A percentile compares a stretch with the other conserved stretches of the same genome.
Conservation (phyloP, 2,329 filamentous ascomycete genomes). For the Macrophomina pseudophaseolina region DNA sequence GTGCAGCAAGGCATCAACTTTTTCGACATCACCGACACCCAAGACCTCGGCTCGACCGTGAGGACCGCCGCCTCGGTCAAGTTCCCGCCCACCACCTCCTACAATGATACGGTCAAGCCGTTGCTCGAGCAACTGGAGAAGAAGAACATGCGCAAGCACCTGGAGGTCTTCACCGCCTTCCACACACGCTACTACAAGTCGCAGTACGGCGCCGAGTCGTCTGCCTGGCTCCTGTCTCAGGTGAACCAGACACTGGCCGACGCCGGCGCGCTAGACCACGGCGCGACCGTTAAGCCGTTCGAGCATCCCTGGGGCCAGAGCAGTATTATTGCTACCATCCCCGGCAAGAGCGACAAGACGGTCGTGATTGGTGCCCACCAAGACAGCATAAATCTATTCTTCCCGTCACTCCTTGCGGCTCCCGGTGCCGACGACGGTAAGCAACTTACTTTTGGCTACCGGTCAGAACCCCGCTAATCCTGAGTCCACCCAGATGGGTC, state of each 20-base stretch:
- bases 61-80: slow-evolving; percentile 52
- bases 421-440: slow-evolving; percentile 83
- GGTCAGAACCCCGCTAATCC: neutral
- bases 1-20: slow-evolving; percentile 79
- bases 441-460: neutral
- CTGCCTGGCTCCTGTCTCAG: slow-evolving; percentile 80
- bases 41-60: slow-evolving; percentile 62
- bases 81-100: slow-evolving; percentile 70
- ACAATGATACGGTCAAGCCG: slow-evolving; percentile 69
- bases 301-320: slow-evolving; percentile 86
- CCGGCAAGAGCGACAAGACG: slow-evolving; percentile 82
- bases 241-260: slow-evolving; percentile 73
- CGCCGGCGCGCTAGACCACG: slow-evolving; percentile 70
- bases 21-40: slow-evolving; percentile 88
- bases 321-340: slow-evolving; percentile 89
- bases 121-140: slow-evolving; percentile 74
- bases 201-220: slow-evolving; percentile 79
- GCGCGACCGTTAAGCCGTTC: slow-evolving; percentile 75
- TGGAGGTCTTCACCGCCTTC: slow-evolving; percentile 79
- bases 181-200: slow-evolving; percentile 84
- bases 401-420: slow-evolving; percentile 81
- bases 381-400: slow-evolving; percentile 91
- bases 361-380: slow-evolving; percentile 91
- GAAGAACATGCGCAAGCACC: slow-evolving; percentile 74
- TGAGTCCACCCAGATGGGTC: slow-evolving; percentile 67